Percentiles rank a stretch among this genome's conserved stretches.
These are phyloP conservation scores for Ruellia speciosa DNA, from an alignment of 305 asterid species.

Conservation along the genomic window DNA sequence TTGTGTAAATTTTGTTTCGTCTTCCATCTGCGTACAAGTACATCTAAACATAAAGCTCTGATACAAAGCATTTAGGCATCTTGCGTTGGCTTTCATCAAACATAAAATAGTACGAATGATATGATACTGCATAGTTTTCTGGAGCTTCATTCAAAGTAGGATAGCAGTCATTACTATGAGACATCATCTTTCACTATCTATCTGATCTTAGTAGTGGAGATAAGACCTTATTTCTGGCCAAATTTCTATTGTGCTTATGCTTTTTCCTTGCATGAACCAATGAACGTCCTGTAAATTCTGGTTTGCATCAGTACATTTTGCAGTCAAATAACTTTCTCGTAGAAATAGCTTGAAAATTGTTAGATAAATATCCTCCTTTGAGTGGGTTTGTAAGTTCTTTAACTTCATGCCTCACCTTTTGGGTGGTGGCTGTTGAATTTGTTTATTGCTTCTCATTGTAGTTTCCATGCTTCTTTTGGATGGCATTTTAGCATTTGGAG, in stretches of 20 bases:
- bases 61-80: neutral
- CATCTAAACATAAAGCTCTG: neutral
- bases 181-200: neutral
- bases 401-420: neutral
- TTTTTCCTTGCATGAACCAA: too few relatives aligned
- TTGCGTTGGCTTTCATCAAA: too few relatives aligned
- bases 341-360: too few relatives aligned
- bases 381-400: too few relatives aligned
- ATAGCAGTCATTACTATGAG: neutral
- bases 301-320: neutral
- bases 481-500: slow-evolving; percentile 2
- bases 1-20: neutral
- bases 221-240: too few relatives aligned
- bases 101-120: too few relatives aligned
- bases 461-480: slow-evolving; percentile 3
- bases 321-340: too few relatives aligned
- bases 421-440: neutral
- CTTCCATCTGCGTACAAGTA: neutral
- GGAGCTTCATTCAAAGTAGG: neutral
- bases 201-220: too few relatives aligned
- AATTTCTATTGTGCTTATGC: neutral
- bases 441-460: neutral
- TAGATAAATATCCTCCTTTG: too few relatives aligned
- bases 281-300: neutral
- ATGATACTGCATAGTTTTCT: too few relatives aligned